Evolutionary conservation across 257 asterid genomes (phyloP), one percentile per base, ranked within the genome.

Genomic region (Jacaranda copaia): DNA sequence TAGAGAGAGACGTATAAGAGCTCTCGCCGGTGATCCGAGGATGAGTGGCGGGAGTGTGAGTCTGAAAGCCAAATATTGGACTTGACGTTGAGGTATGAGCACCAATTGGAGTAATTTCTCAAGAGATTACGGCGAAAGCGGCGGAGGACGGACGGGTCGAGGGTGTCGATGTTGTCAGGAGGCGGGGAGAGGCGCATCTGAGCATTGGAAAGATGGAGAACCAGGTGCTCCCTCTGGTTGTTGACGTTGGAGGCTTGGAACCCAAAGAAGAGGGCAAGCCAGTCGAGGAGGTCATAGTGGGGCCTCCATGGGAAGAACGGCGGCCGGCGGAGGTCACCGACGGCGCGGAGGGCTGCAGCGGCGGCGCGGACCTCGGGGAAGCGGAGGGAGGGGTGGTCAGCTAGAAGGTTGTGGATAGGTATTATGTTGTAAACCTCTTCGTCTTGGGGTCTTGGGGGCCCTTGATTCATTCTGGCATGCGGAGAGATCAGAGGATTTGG

Each of bases 181-280:
- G 98, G 98, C 52, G 98, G 97, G 14, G 92, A 56, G 10, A 94
- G 89, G 59, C 98, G 98, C 98, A 94, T 94, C 97, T 94, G 98
- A 68, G 97, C 93, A 73, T 94, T 94, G 32, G 98, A 83, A 51
- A 94, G 91, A 77, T 94, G 97, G 67, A 94, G 90, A 19, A 94
- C 97, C 36, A 94, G 80, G 67, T 94, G 98, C 80, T 94, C 98
- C 81, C 97, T 80, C 87, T 94, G 98, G 80, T 94, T 94, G 18
- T 76, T 84, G 25, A 94, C 98, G 74, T 77, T 94, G 53, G 98
- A 94, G 39, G 87, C 79, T 19, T 94, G 98, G 78, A 94, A 94
- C 11, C 98, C 97, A 79, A 94, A 94, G 85, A 94, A 94, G 3
- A 90, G 83, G 0, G 96, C 90, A 8, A 94, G 90, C 97, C 97